Evolutionary conservation across 805 yeast genomes (phyloP).

Genomic region (Saturnispora hagleri): DNA sequence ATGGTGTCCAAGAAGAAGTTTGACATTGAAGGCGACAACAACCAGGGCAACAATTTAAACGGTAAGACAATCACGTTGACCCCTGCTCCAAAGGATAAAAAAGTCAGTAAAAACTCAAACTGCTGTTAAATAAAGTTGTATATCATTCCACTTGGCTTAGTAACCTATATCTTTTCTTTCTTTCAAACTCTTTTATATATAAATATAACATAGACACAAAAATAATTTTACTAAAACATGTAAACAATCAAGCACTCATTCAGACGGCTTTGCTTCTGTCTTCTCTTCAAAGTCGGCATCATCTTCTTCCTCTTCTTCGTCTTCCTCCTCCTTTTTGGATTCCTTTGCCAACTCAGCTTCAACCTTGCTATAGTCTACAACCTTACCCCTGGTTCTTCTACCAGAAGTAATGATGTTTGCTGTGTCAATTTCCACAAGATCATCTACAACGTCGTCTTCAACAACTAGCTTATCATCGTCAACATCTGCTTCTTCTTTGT

Average conservation of each 20-base stretch:
- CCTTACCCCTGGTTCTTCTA: slow-evolving; percentile 84
- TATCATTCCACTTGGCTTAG: neutral
- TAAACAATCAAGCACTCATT: neutral
- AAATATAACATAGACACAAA: neutral
- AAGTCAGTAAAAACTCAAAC: slow-evolving; percentile 43
- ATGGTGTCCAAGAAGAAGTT: slow-evolving; percentile 90
- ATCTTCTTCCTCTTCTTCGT: slow-evolving; percentile 20
- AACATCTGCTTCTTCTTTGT: slow-evolving; percentile 34
- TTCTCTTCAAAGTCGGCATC: slow-evolving; percentile 44
- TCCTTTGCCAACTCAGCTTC: slow-evolving; percentile 58
- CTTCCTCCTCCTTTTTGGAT: slow-evolving; percentile 32
- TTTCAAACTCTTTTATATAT: neutral
- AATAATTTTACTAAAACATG: neutral
- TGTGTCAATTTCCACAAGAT: slow-evolving; percentile 68
- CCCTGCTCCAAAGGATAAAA: slow-evolving; percentile 82
- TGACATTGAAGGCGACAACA: slow-evolving; percentile 66
- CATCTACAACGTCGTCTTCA: slow-evolving; percentile 70
- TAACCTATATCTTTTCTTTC: neutral
- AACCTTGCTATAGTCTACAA: slow-evolving; percentile 76
- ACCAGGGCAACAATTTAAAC: slow-evolving; percentile 27
- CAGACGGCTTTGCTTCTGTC: slow-evolving; percentile 9
- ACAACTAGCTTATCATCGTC: slow-evolving; percentile 46
- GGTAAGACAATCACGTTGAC: slow-evolving; percentile 92
- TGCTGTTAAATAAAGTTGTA: slow-evolving; percentile 50
- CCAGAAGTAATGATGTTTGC: slow-evolving; percentile 78